phyloP scores from a whole-genome alignment of 371 early-diverging fungal species.

The Dichotomocladium elegans region DNA sequence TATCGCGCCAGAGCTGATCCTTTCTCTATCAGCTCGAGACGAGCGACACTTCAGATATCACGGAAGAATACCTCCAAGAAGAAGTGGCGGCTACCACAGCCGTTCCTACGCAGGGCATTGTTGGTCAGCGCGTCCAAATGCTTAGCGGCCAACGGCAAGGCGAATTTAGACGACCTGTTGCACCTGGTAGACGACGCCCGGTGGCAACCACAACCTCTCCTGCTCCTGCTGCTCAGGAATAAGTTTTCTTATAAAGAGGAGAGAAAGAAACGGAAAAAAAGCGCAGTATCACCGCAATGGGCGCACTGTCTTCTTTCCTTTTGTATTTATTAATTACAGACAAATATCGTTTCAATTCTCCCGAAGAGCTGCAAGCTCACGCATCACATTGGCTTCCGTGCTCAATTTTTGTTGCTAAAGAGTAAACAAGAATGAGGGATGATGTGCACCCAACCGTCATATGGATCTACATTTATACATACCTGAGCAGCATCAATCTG shows the following conservation, averaged over 20 bases:
- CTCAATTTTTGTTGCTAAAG: conserved; percentile 32
- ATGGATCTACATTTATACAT: too few species aligned
- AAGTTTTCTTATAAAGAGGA: too few species aligned
- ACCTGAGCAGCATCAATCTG: conserved; percentile 82
- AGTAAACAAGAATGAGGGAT: background rate
- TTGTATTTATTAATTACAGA: too few species aligned
- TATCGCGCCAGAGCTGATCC: too few species aligned
- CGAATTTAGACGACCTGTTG: conserved; percentile 45
- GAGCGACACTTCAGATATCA: conserved; percentile 63
- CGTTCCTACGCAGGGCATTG: conserved; percentile 5
- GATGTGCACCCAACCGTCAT: too few species aligned
- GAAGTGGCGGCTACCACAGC: conserved; percentile 34
- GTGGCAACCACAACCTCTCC: background rate
- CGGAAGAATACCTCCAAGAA: conserved; percentile 52
- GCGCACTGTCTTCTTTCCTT: too few species aligned
- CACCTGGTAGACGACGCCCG: conserved; percentile 50
- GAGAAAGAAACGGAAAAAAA: too few species aligned
- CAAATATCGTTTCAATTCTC: too few species aligned
- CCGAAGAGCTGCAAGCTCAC: conserved; percentile 28
- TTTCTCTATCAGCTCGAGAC: conserved; percentile 64
- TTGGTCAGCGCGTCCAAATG: conserved; percentile 43
- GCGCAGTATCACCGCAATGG: too few species aligned
- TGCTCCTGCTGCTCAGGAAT: background rate
- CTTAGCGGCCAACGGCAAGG: conserved; percentile 30
- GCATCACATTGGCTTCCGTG: conserved; percentile 34